Base-by-base conservation (phyloP, 768 basidiomycete genomes). In the Lactarius deliciosus region DNA sequence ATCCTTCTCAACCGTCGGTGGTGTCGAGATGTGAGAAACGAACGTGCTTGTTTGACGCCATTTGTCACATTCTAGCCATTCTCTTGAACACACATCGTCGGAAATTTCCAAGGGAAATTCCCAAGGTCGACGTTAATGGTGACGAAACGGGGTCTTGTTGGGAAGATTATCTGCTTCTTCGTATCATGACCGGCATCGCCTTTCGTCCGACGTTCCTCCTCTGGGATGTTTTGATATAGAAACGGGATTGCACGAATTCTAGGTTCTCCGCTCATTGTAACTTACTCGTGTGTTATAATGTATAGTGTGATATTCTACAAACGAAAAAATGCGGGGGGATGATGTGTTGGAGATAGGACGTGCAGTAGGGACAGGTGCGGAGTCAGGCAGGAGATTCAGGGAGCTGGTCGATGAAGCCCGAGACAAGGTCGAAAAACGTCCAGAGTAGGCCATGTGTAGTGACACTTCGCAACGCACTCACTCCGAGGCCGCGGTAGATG, bases 361-460 rank as follows among this genome's bases (percentile, higher is more conserved):
- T 60, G 54, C 53, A 22, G 41, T 63, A 60, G 62, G 58, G 63
- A 64, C 40, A 64, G 18, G 54, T 34, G 40, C 34, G 32, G 18
- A 30, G 30, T 62, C 50, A 64, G 11, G 45, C 16, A 50, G 67
- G 34, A 5, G 57, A 40, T 25, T 59, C 54, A 32, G 84, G 83
- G 61, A 87, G 77, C 65, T 76, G 74, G 73, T 93, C 91, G 73
- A 93, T 91, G 75, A 89, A 90, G 71, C 84, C 79, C 47, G 88
- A 83, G 36, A 85, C 86, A 71, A 89, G 78, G 79, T 97, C 95
- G 75, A 95, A 94, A 68, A 97, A 81, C 9, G 95, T 96, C 95
- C 95, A 97, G 60, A 96, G 80, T 45, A 96, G 80, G 25, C 96
- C 96, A 70, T 97, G 96, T 8, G 94, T 96, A 38, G 94, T 92